These are phyloP conservation scores for Suillus cothurnatus DNA, from an alignment of 768 basidiomycete genomes.

Conservation along the genomic window DNA sequence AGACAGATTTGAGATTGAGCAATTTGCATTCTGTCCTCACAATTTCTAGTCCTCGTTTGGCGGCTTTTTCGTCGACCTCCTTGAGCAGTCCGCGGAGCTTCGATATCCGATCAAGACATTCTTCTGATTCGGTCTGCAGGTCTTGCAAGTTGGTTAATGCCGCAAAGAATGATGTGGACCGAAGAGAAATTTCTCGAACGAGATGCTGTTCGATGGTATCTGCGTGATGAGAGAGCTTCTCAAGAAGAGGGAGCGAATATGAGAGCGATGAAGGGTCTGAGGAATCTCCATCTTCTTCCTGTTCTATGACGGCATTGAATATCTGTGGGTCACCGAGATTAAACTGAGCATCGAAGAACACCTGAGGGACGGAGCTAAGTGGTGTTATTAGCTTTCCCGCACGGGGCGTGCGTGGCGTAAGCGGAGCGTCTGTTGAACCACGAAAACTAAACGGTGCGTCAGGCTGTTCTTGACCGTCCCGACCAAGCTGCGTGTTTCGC, in stretches of 20 bases:
- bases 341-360: constrained; percentile 82
- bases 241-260: constrained; percentile 74
- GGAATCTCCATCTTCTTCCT: constrained; percentile 37
- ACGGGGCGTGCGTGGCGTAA: constrained; percentile 32
- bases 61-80: constrained; percentile 76
- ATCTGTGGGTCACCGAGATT: constrained; percentile 79
- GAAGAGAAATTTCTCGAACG: constrained; percentile 85
- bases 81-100: constrained; percentile 70
- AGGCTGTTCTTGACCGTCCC: constrained; percentile 35
- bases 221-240: constrained; percentile 88
- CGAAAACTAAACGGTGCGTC: constrained; percentile 16
- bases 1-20: constrained; percentile 58
- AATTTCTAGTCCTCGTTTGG: constrained; percentile 78
- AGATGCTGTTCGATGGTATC: constrained; percentile 96
- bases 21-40: constrained; percentile 66
- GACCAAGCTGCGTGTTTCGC: constrained; percentile 38
- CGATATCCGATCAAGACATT: constrained; percentile 76
- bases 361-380: constrained; percentile 71
- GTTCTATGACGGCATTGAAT: constrained; percentile 76
- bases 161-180: constrained; percentile 94
- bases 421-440: constrained; percentile 11
- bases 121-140: constrained; percentile 85
- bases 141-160: constrained; percentile 94
- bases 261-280: constrained; percentile 64
- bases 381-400: constrained; percentile 59